Base-by-base conservation (phyloP, 257 asterid genomes). In the Catharanthus roseus region DNA sequence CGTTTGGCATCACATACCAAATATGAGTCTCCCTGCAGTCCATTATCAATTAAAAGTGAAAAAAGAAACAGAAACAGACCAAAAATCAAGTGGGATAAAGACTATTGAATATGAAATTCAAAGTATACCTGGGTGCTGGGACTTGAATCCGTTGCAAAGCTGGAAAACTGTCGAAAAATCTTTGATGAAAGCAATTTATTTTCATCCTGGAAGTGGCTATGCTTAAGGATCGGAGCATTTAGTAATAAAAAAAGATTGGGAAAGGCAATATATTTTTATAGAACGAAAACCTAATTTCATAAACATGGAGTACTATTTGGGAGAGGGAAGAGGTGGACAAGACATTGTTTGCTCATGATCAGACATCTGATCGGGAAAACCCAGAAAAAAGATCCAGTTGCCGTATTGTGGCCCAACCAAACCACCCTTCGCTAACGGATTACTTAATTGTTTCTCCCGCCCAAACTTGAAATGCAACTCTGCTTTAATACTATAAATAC, bases 1-100 rank as follows among this genome's bases (percentile, higher is more conserved):
- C 90, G 54, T 83, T 67, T 55, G 97, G 96, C 36, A 77, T 82
- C 21, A 88, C 83, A 71, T 87, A 92, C 98, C 98, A 92, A 55
- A 92, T 74, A 88, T 92, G 98, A 56, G 89, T 78, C 73, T 88
- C 96, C 88, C 98, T 92, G 77, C 68, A 68, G 73, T 5, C 26
- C 44, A 51, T 60, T 55, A 12, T 23, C 73, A 58, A 57, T 23
- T 38, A 36, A 42, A 47, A n/a, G 29, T n/a, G 18, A 42, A 39
- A 28, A 41, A 3, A 33, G 23, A 26, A 31, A 2, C 5, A 23
- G 53, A 42, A 64, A 0, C 6, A 42, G 31, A 31, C 36, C 31
- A 36, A 62, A 58, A 16, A 67, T 36, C 62, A 34, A 31, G 1
- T 21, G 0, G 41, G 21, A 66, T 15, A 62, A 1, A 5, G 16